Conservation (phyloP, 2,329 filamentous ascomycete species). For the Xylariaceae sp. region DNA sequence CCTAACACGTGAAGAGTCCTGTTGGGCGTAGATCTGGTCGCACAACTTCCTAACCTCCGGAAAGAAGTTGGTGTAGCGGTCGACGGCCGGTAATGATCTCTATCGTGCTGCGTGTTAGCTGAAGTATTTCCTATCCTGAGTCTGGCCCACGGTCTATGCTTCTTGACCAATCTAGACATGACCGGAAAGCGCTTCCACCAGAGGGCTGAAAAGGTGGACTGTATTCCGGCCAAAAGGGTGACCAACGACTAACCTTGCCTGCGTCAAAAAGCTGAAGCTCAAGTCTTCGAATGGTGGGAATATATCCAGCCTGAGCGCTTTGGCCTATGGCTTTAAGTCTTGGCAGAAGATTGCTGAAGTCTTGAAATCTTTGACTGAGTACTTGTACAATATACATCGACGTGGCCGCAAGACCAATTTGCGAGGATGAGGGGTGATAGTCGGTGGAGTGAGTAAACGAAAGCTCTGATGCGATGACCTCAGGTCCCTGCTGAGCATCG, state of each 20-base stretch:
- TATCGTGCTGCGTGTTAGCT: no score
- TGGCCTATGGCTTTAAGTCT: constrained; percentile 29
- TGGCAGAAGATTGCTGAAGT: constrained; percentile 23
- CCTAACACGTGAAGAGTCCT: constrained; percentile 26
- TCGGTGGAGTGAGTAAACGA: constrained; percentile 34
- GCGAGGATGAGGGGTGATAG: no score
- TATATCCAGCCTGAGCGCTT: constrained; percentile 27
- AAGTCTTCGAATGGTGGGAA: constrained; percentile 36
- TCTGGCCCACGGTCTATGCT: no score
- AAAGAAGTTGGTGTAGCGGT: no score
- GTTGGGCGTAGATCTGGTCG: constrained; percentile 34
- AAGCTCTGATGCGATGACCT: constrained; percentile 33
- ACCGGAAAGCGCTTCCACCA: no score
- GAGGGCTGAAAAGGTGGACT: no score
- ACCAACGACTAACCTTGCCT: constrained; percentile 45
- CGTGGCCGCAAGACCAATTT: no score
- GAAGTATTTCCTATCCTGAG: no score
- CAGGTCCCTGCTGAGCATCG: constrained; percentile 18
- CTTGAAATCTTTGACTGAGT: constrained; percentile 28
- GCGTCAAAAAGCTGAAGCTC: constrained; percentile 45
- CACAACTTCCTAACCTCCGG: constrained; percentile 33
- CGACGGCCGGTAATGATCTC: no score
- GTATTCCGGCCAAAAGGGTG: no score
- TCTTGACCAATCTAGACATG: no score
- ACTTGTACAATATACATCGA: constrained; percentile 29